Evolutionary conservation across 2,329 filamentous ascomycete species (phyloP).

Genomic region (Paracorniculantispora psalliotae): DNA sequence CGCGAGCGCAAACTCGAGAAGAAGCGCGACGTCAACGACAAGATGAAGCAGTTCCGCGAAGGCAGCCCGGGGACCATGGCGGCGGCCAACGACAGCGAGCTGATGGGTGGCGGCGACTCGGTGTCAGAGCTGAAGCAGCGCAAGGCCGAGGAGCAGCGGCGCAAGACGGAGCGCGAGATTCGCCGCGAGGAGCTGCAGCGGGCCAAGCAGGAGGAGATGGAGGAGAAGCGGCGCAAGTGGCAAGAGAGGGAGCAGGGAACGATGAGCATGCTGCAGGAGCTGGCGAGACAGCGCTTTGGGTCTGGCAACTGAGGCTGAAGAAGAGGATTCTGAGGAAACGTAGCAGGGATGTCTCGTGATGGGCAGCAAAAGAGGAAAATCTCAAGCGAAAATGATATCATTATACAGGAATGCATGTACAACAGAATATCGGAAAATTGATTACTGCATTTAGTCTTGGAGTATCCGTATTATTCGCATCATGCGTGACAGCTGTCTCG

Average conservation of each 20-base stretch:
- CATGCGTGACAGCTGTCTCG: background rate
- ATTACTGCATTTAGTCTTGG: background rate
- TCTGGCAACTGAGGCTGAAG: conserved; percentile 23
- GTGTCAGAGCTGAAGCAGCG: conserved; percentile 64
- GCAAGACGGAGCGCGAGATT: conserved; percentile 80
- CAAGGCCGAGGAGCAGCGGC: conserved; percentile 60
- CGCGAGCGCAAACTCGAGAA: conserved; percentile 85
- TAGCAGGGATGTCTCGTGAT: background rate
- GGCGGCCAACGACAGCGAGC: conserved; percentile 60
- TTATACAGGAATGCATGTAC: background rate
- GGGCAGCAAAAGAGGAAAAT: background rate
- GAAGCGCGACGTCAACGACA: conserved; percentile 64
- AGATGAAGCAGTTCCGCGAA: conserved; percentile 68
- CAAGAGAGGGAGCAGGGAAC: conserved; percentile 76
- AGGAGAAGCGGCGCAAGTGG: conserved; percentile 67
- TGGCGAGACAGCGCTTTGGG: conserved; percentile 78
- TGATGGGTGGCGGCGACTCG: conserved; percentile 69
- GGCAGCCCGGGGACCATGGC: conserved; percentile 53
- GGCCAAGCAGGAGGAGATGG: conserved; percentile 71
- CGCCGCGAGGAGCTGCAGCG: conserved; percentile 74
- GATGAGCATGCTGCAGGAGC: conserved; percentile 71
- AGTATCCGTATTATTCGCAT: background rate
- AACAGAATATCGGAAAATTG: background rate
- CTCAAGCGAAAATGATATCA: background rate
- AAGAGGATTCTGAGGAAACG: background rate